Evolutionary conservation across 495 filamentous ascomycete genomes (phyloP), one percentile per base, ranked within the genome.

Genomic region (Podospora anserina): DNA sequence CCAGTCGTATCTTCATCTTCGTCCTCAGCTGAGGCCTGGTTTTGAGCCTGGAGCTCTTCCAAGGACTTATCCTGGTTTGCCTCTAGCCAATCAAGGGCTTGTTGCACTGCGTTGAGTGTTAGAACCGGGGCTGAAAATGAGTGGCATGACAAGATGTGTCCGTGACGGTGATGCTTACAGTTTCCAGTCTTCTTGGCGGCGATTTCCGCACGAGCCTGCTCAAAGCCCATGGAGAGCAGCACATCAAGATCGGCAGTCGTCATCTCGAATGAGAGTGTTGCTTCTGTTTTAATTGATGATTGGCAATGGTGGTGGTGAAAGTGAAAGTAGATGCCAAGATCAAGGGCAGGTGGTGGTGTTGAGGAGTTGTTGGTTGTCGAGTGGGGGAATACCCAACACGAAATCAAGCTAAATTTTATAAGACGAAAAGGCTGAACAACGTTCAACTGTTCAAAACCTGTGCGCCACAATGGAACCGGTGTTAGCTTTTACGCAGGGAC

Each of bases 151-250:
- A 13, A 49, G 5, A 49, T 49, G 39, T 2, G 63, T 62, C 34
- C 34, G 34, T 15, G 54, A 3, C 1, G 13, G 16, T 4, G 30
- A 64, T 20, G 84, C 91, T 81, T 78, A 94, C 93, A 76, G 63
- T 89, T 88, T 62, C 91, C 90, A 39, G 88, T 84, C 75, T 90
- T 90, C 75, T 92, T 89, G 65, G 96, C 83, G 44, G 96, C 95
- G 20, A 98, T 76, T 78, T 92, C 85, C 44, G 92, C 90, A 71
- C 89, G 85, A 70, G 91, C 87, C 73, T 87, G 84, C 68, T 96
- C 92, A 71, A 99, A 99, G 74, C 95, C 95, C 94, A 98, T 97
- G 65, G 96, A 93, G 72, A 96, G 76, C 75, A 99, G 89, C 72
- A 89, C 83, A 15, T 94, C 87, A 19, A 96, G 83, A 74, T 96